A percentile compares a stretch with the other conserved stretches of the same genome.
Conservation (phyloP, 2,329 filamentous ascomycete species). For the Botrytis squamosa region DNA sequence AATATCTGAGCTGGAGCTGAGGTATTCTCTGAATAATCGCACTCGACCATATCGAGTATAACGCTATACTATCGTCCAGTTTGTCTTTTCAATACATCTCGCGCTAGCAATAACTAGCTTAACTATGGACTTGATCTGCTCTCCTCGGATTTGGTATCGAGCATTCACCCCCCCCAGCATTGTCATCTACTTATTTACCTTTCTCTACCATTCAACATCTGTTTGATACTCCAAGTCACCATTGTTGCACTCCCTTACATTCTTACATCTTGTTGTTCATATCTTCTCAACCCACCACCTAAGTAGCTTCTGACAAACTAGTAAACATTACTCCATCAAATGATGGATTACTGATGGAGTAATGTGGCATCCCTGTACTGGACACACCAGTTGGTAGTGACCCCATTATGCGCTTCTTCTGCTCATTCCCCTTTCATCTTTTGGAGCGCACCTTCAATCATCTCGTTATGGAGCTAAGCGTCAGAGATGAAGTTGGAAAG, state of each 20-base stretch:
- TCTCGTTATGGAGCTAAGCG: neutral
- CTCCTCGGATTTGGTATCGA: neutral
- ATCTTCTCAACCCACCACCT: neutral
- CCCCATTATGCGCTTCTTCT: neutral
- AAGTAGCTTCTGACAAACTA: neutral
- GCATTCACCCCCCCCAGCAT: neutral
- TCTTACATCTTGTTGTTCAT: neutral
- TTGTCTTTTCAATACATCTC: neutral
- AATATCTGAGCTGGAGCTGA: neutral
- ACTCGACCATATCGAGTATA: neutral
- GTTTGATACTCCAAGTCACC: neutral
- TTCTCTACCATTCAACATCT: neutral
- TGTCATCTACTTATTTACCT: neutral
- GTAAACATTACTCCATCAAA: neutral
- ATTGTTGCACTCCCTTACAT: neutral
- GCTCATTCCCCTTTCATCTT: neutral
- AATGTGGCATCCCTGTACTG: neutral
- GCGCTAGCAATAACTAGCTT: neutral
- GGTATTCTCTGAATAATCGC: neutral
- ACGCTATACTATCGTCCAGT: neutral
- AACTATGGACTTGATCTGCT: neutral
- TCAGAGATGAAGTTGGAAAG: neutral
- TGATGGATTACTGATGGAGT: too few relatives aligned
- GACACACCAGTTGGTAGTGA: neutral
- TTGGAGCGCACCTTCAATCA: neutral